These are phyloP conservation scores for Tuber umbilicatum DNA, from an alignment of 495 filamentous ascomycete species.

Conservation along the genomic window DNA sequence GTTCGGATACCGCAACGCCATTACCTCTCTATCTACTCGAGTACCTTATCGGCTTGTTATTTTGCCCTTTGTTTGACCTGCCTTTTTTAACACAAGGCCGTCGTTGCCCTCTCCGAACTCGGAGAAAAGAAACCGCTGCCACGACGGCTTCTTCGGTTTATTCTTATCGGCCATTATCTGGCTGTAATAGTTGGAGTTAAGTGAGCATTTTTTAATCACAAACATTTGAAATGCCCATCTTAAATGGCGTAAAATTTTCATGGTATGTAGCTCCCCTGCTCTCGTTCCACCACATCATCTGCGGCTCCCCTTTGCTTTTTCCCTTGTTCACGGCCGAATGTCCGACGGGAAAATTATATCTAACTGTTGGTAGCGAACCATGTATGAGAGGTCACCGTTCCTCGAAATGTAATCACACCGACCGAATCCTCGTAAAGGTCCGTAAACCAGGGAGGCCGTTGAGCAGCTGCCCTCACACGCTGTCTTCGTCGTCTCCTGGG, in stretches of 20 bases:
- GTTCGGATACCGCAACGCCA: not conserved
- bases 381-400: constrained; percentile 41
- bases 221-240: constrained; percentile 32
- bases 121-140: not conserved
- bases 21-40: not conserved
- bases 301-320: constrained; percentile 3
- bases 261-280: constrained; percentile 24
- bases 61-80: not conserved
- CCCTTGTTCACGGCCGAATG: constrained; percentile 1
- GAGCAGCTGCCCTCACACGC: constrained; percentile 38
- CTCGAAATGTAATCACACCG: constrained; percentile 40
- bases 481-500: constrained; percentile 31
- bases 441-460: constrained; percentile 41
- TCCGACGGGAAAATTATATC: constrained; percentile 12
- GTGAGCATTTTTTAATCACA: constrained; percentile 14
- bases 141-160: not conserved
- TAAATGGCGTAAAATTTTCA: constrained; percentile 39
- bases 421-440: constrained; percentile 41
- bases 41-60: not conserved
- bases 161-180: not conserved
- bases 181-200: not conserved
- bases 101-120: not conserved
- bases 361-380: constrained; percentile 32
- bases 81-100: not conserved
- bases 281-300: not conserved